phyloP scores from a whole-genome alignment of 2,329 filamentous ascomycete species.

The Alternaria postmessia region DNA sequence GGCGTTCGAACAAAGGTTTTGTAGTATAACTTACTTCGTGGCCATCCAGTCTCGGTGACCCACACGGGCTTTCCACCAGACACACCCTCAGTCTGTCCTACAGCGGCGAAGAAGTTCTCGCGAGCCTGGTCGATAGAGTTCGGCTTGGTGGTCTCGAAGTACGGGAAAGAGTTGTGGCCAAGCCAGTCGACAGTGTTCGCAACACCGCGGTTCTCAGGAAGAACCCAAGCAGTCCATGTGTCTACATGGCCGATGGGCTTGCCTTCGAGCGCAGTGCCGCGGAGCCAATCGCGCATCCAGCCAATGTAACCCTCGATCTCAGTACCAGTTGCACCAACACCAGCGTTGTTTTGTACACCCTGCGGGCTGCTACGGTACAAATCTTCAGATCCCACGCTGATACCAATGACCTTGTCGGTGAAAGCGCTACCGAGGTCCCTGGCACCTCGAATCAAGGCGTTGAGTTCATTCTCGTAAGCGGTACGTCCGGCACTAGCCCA shows the following conservation, averaged over 20 bases:
- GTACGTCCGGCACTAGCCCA: slow-evolving; percentile 76
- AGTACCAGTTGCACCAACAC: slow-evolving; percentile 68
- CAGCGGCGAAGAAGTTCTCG: slow-evolving; percentile 71
- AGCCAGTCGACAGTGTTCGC: slow-evolving; percentile 76
- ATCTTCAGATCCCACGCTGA: slow-evolving; percentile 86
- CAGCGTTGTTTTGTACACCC: slow-evolving; percentile 68
- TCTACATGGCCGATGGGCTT: slow-evolving; percentile 82
- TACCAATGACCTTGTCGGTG: slow-evolving; percentile 73
- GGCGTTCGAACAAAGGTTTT: accelerated
- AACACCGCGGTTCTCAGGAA: slow-evolving; percentile 73
- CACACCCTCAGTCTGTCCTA: slow-evolving; percentile 65
- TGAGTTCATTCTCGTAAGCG: slow-evolving; percentile 74
- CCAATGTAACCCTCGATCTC: slow-evolving; percentile 73
- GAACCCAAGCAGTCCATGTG: slow-evolving; percentile 77
- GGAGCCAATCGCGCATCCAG: slow-evolving; percentile 69
- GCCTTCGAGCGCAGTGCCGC: slow-evolving; percentile 65
- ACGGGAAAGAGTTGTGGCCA: slow-evolving; percentile 85
- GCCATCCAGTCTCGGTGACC: slow-evolving; percentile 90
- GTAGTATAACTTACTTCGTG: slow-evolving; percentile 43
- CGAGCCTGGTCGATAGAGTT: slow-evolving; percentile 68
- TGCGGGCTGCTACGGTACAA: slow-evolving; percentile 66
- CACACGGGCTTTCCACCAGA: slow-evolving; percentile 75
- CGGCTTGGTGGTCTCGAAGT: slow-evolving; percentile 72
- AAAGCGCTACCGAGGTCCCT: slow-evolving; percentile 71
- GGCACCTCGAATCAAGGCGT: slow-evolving; percentile 74